Evolutionary conservation across 768 basidiomycete species (phyloP).

Genomic region (Cystofilobasidium ferigula): DNA sequence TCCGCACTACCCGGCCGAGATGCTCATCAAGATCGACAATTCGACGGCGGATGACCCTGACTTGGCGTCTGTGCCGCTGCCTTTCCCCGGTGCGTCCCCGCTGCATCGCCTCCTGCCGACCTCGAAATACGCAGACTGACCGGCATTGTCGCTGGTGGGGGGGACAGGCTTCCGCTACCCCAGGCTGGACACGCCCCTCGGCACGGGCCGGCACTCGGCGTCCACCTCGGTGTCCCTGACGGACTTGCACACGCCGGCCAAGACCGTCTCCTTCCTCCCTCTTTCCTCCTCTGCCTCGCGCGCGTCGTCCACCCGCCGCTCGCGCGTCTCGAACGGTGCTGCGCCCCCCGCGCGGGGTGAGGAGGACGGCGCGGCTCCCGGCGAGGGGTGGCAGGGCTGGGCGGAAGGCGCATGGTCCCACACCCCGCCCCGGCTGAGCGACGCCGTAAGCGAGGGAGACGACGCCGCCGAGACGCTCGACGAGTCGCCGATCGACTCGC

Average conservation of each 20-base stretch:
- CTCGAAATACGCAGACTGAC: too few species aligned
- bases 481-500: not conserved
- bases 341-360: not conserved
- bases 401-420: conserved; percentile 19
- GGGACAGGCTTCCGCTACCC: conserved; percentile 21
- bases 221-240: not conserved
- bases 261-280: conserved; percentile 1
- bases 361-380: not conserved
- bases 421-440: conserved; percentile 24
- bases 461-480: not conserved
- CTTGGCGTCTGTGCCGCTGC: conserved; percentile 1
- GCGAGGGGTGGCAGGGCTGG: not conserved
- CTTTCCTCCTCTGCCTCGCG: not conserved
- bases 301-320: not conserved
- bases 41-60: not conserved
- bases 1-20: conserved; percentile 16
- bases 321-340: too few species aligned
- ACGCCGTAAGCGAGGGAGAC: conserved; percentile 20
- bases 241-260: conserved; percentile 1
- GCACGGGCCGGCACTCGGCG: not conserved
- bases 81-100: conserved; percentile 13
- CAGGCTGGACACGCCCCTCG: conserved; percentile 11
- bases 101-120: too few species aligned
- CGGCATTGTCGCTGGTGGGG: too few species aligned
- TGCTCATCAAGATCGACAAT: conserved; percentile 24